These are phyloP conservation scores for Oryza coarctata DNA, from an alignment of 176 grass and related monocot genomes.

Conservation along the genomic window DNA sequence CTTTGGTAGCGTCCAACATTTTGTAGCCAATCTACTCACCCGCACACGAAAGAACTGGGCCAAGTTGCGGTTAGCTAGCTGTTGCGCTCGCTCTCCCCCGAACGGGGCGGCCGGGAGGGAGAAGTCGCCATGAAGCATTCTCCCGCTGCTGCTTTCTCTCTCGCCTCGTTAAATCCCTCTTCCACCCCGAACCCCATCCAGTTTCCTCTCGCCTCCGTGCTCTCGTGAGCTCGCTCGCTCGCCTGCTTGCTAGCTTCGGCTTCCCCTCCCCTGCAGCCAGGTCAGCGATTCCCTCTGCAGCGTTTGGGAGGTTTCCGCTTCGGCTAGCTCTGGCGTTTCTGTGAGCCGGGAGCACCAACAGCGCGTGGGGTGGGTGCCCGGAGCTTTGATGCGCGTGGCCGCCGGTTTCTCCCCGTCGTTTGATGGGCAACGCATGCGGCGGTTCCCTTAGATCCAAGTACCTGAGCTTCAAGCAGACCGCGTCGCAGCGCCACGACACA, in stretches of 20 bases:
- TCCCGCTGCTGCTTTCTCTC: background rate
- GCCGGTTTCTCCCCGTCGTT: slow-evolving; percentile 49
- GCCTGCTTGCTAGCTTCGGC: background rate
- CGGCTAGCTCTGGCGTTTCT: background rate
- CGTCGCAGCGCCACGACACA: slow-evolving; percentile 44
- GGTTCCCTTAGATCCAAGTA: slow-evolving; percentile 71
- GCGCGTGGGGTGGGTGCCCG: background rate
- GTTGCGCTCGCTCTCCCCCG: slow-evolving; percentile 42
- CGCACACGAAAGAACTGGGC: background rate
- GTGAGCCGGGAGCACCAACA: background rate
- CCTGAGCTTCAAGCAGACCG: slow-evolving; percentile 51
- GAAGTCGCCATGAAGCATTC: slow-evolving; percentile 53
- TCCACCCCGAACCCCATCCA: background rate
- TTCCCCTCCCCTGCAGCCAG: background rate
- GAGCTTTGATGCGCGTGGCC: slow-evolving; percentile 40
- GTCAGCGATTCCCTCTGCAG: slow-evolving; percentile 14
- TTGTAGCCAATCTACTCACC: background rate
- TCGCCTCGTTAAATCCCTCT: slow-evolving; percentile 35
- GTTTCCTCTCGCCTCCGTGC: background rate
- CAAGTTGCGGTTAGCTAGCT: background rate
- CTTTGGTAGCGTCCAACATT: background rate
- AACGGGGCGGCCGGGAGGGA: slow-evolving; percentile 33
- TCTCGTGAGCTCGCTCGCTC: background rate
- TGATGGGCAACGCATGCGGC: slow-evolving; percentile 98
- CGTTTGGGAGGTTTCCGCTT: background rate